These are phyloP conservation scores for Cymbidium sinense DNA, from an alignment of 106 monocot genomes.

Conservation along the genomic window DNA sequence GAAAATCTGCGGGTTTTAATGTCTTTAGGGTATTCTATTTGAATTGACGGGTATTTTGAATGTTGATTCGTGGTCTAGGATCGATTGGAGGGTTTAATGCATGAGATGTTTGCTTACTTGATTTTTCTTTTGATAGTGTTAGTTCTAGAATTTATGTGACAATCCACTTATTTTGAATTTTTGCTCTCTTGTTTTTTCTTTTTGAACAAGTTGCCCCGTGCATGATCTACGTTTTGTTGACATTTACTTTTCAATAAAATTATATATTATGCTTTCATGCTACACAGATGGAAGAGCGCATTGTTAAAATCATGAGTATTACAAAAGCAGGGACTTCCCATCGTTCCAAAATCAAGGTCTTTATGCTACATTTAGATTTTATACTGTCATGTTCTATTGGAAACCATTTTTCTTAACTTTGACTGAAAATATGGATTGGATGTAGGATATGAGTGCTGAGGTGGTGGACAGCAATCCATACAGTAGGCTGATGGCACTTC, in stretches of 20 bases:
- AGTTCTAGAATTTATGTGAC: neutral
- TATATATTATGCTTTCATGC: neutral
- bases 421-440: neutral
- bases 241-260: neutral
- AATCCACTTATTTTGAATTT: neutral
- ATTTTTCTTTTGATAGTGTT: neutral
- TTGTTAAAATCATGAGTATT: conserved; percentile 20
- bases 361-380: neutral
- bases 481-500: conserved; percentile 95
- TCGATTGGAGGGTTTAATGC: neutral
- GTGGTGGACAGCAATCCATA: conserved; percentile 97
- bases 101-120: neutral
- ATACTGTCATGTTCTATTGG: neutral
- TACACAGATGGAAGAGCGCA: conserved; percentile 28
- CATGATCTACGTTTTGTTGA: neutral
- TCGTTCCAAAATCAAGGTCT: conserved; percentile 58
- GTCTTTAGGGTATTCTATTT: neutral
- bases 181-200: neutral
- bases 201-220: neutral
- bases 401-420: neutral
- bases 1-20: neutral
- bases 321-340: conserved; percentile 13
- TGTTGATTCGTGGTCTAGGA: neutral
- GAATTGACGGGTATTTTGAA: neutral
- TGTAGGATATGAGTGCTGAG: conserved; percentile 91